These are phyloP conservation scores for Blastocystis sp. DNA, from an alignment of 352 stramenopile species.

Conservation along the genomic window DNA sequence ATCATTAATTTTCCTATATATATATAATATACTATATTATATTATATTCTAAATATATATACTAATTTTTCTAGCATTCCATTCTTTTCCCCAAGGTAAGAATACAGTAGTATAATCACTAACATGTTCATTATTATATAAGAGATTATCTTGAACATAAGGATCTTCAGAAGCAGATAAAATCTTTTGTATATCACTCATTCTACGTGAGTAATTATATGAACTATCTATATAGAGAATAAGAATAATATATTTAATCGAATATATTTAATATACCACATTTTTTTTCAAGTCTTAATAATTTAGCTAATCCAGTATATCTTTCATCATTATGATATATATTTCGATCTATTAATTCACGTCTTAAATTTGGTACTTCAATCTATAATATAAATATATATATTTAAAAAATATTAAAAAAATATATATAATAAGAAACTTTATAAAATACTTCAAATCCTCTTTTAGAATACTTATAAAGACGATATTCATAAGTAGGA, in stretches of 20 bases:
- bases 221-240: too few relatives aligned
- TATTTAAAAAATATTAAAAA: too few relatives aligned
- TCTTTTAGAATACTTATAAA: slow-evolving; percentile 40
- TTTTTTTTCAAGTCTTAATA: slow-evolving; percentile 40
- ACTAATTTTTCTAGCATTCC: slow-evolving; percentile 40
- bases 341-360: slow-evolving; percentile 36
- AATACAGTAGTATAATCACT: slow-evolving; percentile 45
- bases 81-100: slow-evolving; percentile 42
- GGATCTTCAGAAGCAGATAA: too few relatives aligned
- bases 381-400: too few relatives aligned
- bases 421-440: too few relatives aligned
- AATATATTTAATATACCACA: too few relatives aligned
- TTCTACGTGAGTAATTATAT: too few relatives aligned
- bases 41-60: too few relatives aligned
- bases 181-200: too few relatives aligned
- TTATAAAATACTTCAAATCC: slow-evolving; percentile 43
- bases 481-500: slow-evolving; percentile 42
- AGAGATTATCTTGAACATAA: slow-evolving; percentile 34
- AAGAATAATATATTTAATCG: too few relatives aligned
- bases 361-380: slow-evolving; percentile 26
- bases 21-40: too few relatives aligned
- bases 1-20: slow-evolving; percentile 45
- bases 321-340: slow-evolving; percentile 40
- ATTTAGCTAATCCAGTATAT: slow-evolving; percentile 23
- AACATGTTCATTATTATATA: slow-evolving; percentile 31